Conservation (phyloP, 148 eudicot species). For the Silene conica region DNA sequence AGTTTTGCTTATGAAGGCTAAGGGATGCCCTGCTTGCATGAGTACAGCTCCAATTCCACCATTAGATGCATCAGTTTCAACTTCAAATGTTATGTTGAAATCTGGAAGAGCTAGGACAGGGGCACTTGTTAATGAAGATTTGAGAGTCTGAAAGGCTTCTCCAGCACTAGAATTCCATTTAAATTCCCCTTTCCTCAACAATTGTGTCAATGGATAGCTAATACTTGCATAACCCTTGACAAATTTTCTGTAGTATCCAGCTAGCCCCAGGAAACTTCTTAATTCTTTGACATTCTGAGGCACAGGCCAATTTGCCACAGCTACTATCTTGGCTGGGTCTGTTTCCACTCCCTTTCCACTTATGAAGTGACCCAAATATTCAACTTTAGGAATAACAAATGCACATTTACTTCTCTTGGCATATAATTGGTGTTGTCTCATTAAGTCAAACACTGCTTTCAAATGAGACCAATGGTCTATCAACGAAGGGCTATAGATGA, state of each 20-base stretch:
- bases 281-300: not conserved
- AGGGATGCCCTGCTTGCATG: not conserved
- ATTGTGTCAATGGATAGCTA: not conserved
- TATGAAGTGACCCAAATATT: constrained; percentile 1
- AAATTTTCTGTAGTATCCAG: not conserved
- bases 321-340: not conserved
- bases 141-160: not conserved
- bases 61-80: not conserved
- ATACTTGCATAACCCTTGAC: not conserved
- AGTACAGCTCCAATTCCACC: not conserved
- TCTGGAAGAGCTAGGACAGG: not conserved
- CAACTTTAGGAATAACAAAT: not conserved
- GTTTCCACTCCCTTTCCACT: not conserved
- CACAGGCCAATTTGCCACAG: not conserved
- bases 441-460: not conserved
- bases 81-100: not conserved
- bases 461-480: not conserved
- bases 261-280: not conserved
- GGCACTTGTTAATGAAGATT: not conserved
- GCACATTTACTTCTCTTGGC: not conserved
- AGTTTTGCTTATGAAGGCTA: not conserved
- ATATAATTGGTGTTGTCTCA: not conserved
- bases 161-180: not conserved
- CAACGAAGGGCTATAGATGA: not conserved
- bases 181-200: not conserved